Evolutionary conservation across 2,329 filamentous ascomycete species (phyloP).

Genomic region (Trichoderma arundinaceum): DNA sequence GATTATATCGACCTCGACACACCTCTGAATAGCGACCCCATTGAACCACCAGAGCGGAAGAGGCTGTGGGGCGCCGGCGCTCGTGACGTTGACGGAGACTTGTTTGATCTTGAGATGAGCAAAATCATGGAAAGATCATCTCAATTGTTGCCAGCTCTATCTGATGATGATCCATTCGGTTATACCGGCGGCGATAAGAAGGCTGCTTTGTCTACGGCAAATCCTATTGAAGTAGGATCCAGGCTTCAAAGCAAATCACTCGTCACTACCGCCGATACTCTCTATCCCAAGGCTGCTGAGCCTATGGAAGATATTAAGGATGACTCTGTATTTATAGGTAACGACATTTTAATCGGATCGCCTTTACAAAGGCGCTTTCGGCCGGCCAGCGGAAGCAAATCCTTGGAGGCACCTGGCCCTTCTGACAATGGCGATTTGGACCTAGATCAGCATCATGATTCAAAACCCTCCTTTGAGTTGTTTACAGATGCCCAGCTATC

Average conservation of each 20-base stretch:
- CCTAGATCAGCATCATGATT: background rate
- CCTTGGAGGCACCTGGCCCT: background rate
- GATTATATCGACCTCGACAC: slow-evolving; percentile 50
- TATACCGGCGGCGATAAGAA: slow-evolving; percentile 39
- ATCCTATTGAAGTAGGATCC: background rate
- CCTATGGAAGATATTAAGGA: slow-evolving; percentile 18
- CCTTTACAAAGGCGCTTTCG: background rate
- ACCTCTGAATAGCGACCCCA: slow-evolving; percentile 47
- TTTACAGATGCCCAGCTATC: slow-evolving; percentile 68
- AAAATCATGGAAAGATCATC: slow-evolving; percentile 59
- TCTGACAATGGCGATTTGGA: background rate
- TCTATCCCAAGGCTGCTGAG: slow-evolving; percentile 30
- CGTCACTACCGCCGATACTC: slow-evolving; percentile 37
- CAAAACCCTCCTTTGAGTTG: slow-evolving; percentile 62
- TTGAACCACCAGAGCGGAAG: slow-evolving; percentile 43
- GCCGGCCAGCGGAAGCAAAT: background rate
- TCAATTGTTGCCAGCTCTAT: slow-evolving; percentile 33
- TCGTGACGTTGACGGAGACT: slow-evolving; percentile 66
- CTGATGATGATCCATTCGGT: slow-evolving; percentile 47
- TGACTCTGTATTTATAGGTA: slow-evolving; percentile 35
- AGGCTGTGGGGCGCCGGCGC: slow-evolving; percentile 75
- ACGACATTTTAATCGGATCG: slow-evolving; percentile 35
- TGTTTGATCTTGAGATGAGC: slow-evolving; percentile 67
- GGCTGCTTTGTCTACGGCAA: background rate
- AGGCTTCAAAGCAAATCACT: slow-evolving; percentile 35